phyloP scores from a whole-genome alignment of 305 asterid species.

The Salvia sclarea region DNA sequence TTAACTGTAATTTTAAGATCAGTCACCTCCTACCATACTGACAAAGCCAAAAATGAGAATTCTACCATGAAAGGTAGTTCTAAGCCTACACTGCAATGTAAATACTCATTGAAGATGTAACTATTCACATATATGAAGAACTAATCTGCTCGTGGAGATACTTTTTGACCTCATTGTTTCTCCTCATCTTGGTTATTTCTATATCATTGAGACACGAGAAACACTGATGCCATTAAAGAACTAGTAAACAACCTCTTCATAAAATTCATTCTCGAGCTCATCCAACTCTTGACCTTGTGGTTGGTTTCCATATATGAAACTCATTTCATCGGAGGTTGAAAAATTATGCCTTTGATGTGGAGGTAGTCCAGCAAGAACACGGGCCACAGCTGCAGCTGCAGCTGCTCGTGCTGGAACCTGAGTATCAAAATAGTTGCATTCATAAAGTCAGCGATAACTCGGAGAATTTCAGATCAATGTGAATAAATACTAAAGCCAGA shows the following conservation, averaged over 20 bases:
- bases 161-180: neutral
- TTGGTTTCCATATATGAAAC: slow-evolving; percentile 78
- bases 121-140: slow-evolving; percentile 15
- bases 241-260: slow-evolving; percentile 67
- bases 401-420: slow-evolving; percentile 99
- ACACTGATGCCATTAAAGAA: slow-evolving; percentile 29
- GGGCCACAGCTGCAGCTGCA: slow-evolving; percentile 98
- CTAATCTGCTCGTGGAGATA: slow-evolving; percentile 24
- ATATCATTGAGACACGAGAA: slow-evolving; percentile 28
- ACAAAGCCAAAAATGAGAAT: slow-evolving; percentile 19
- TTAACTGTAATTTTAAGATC: slow-evolving; percentile 15
- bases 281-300: slow-evolving; percentile 58
- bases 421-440: slow-evolving; percentile 25
- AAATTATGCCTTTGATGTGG: slow-evolving; percentile 85
- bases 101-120: slow-evolving; percentile 21
- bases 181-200: slow-evolving; percentile 1
- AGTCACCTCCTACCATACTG: slow-evolving; percentile 23
- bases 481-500: slow-evolving; percentile 1
- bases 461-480: slow-evolving; percentile 5
- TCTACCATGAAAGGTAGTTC: slow-evolving; percentile 4
- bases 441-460: slow-evolving; percentile 20
- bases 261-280: slow-evolving; percentile 90
- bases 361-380: slow-evolving; percentile 90
- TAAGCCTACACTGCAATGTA: slow-evolving; percentile 23
- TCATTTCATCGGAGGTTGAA: slow-evolving; percentile 84